Evolutionary conservation across 371 early-diverging fungal genomes (phyloP).

Genomic region (Rhizopus stolonifer): DNA sequence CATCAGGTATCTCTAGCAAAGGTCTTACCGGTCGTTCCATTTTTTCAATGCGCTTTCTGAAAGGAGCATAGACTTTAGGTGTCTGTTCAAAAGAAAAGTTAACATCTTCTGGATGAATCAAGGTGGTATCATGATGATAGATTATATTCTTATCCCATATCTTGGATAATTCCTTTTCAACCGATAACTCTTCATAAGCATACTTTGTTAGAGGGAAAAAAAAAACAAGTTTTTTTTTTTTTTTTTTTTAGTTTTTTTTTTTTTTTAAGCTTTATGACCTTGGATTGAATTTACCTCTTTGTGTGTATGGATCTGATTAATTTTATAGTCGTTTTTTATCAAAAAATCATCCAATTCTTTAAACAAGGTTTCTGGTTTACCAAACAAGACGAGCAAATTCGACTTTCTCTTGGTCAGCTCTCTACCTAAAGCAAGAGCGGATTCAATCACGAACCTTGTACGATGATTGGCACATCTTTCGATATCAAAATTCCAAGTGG

Average conservation of each 20-base stretch:
- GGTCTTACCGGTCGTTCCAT: constrained; percentile 21
- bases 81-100: constrained; percentile 21
- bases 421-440: constrained; percentile 19
- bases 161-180: constrained; percentile 23
- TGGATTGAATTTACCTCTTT: constrained; percentile 27
- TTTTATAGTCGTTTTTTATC: constrained; percentile 1
- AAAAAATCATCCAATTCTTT: constrained; percentile 14
- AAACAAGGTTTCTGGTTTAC: constrained; percentile 28
- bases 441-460: constrained; percentile 24
- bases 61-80: constrained; percentile 35
- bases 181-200: constrained; percentile 29
- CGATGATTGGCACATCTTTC: constrained; percentile 19
- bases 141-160: neutral
- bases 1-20: constrained; percentile 11
- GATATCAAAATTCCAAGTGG: constrained; percentile 33
- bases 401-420: constrained; percentile 9
- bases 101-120: constrained; percentile 29
- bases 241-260: neutral
- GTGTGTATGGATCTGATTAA: constrained; percentile 20
- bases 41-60: constrained; percentile 30
- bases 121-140: constrained; percentile 19
- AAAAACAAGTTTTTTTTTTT: neutral
- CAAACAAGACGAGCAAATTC: constrained; percentile 26
- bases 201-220: constrained; percentile 26
- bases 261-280: neutral